Conservation (phyloP, 768 basidiomycete genomes). For the Paxillus ammoniavirescens region DNA sequence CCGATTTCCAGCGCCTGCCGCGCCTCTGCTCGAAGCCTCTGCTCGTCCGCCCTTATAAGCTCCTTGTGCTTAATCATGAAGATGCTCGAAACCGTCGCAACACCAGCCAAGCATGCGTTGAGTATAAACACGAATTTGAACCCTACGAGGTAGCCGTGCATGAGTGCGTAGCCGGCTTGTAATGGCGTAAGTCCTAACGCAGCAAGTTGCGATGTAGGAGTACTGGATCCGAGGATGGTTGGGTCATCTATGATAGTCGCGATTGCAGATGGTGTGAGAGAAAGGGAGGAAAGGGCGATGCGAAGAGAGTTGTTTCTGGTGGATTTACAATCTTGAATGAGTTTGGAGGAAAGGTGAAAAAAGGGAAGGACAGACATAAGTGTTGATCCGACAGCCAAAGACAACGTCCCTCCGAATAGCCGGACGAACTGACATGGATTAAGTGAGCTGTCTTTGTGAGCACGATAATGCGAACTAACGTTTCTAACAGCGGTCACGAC, state of each 20-base stretch:
- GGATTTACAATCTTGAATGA: neutral
- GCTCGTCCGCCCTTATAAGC: slow-evolving; percentile 57
- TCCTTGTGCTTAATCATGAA: slow-evolving; percentile 63
- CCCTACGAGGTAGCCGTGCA: slow-evolving; percentile 52
- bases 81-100: slow-evolving; percentile 54
- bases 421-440: slow-evolving; percentile 52
- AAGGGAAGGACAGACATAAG: slow-evolving; percentile 42
- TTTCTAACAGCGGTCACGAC: slow-evolving; percentile 71
- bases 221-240: slow-evolving; percentile 29
- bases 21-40: slow-evolving; percentile 42
- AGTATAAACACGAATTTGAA: slow-evolving; percentile 61
- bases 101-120: slow-evolving; percentile 51
- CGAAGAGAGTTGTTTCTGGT: slow-evolving; percentile 49
- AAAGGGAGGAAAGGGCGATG: slow-evolving; percentile 37
- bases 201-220: slow-evolving; percentile 30
- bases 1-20: slow-evolving; percentile 8
- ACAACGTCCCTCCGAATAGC: slow-evolving; percentile 66
- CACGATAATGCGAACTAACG: slow-evolving; percentile 29
- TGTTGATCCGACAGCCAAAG: slow-evolving; percentile 60
- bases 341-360: neutral
- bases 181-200: slow-evolving; percentile 36
- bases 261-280: slow-evolving; percentile 38
- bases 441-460: neutral
- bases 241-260: slow-evolving; percentile 52
- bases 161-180: slow-evolving; percentile 42